Evolutionary conservation across 306 rosid genomes (phyloP).

Genomic region (Astragalus membranaceus): DNA sequence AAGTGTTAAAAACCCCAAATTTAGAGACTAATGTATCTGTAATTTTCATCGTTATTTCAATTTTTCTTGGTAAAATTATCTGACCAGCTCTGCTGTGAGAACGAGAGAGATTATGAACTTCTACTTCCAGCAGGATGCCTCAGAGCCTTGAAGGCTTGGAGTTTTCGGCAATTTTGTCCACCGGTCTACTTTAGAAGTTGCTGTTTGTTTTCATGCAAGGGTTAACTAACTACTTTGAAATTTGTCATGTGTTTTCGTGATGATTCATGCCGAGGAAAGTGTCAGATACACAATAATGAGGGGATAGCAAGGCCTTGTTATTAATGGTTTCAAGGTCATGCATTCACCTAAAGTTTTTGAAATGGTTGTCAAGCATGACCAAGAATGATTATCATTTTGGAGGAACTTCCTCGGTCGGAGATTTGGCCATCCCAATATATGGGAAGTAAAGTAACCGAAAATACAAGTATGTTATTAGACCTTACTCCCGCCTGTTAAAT

Average conservation of each 20-base stretch:
- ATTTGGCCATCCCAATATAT: slow-evolving; percentile 32
- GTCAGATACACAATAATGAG: slow-evolving; percentile 17
- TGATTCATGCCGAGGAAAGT: slow-evolving; percentile 26
- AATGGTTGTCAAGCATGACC: slow-evolving; percentile 23
- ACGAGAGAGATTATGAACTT: too few species aligned
- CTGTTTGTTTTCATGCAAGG: not conserved
- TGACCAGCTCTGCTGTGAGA: too few species aligned
- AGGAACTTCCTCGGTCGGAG: slow-evolving; percentile 36
- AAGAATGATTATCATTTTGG: slow-evolving; percentile 14
- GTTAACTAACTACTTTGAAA: not conserved
- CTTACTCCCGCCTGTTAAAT: too few species aligned
- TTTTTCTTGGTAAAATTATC: too few species aligned
- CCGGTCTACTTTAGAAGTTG: too few species aligned
- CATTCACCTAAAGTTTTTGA: slow-evolving; percentile 25
- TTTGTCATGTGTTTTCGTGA: not conserved
- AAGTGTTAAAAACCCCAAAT: too few species aligned
- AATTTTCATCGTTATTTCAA: too few species aligned
- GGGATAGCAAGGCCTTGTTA: not conserved
- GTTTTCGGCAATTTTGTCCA: too few species aligned
- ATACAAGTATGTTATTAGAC: slow-evolving; percentile 22
- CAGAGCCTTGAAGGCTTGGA: too few species aligned
- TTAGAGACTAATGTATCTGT: too few species aligned
- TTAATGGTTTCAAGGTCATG: slow-evolving; percentile 38
- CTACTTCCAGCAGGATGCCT: too few species aligned
- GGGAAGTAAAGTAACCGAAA: slow-evolving; percentile 13